phyloP scores from a whole-genome alignment of 331 rosid genomes.

The Malus hybrid region DNA sequence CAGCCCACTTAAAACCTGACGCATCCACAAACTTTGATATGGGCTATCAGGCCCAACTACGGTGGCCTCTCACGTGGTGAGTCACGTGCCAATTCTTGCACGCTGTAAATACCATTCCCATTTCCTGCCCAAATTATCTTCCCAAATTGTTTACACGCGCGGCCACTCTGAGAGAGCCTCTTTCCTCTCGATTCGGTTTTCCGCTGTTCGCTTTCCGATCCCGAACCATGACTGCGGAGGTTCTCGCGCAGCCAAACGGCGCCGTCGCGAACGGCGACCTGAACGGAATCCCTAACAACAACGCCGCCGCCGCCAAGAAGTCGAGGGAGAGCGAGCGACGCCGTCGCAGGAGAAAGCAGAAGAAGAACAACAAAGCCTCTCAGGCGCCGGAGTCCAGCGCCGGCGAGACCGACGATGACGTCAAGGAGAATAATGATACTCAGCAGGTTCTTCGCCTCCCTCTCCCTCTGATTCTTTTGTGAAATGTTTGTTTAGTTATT shows the following conservation, averaged over 20 bases:
- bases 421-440: constrained; percentile 51
- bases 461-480: too few species aligned
- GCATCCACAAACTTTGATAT: neutral
- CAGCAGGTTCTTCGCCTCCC: constrained; percentile 42
- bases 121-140: neutral
- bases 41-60: neutral
- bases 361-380: constrained; percentile 70
- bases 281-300: constrained; percentile 21
- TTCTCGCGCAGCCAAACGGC: constrained; percentile 47
- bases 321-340: constrained; percentile 84
- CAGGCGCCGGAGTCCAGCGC: constrained; percentile 18
- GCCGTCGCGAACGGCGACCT: constrained; percentile 41
- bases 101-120: neutral
- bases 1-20: neutral
- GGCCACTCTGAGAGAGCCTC: too few species aligned
- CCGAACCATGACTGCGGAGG: constrained; percentile 58
- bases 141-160: neutral
- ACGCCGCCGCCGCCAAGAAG: constrained; percentile 39
- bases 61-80: neutral
- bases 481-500: too few species aligned
- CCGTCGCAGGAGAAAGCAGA: constrained; percentile 88
- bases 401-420: constrained; percentile 37
- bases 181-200: neutral
- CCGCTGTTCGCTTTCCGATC: neutral
- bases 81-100: neutral